Percentiles rank a stretch among this genome's conserved stretches.
These are phyloP conservation scores for Penicillium crystallinum DNA, from an alignment of 495 filamentous ascomycete species.

Conservation along the genomic window DNA sequence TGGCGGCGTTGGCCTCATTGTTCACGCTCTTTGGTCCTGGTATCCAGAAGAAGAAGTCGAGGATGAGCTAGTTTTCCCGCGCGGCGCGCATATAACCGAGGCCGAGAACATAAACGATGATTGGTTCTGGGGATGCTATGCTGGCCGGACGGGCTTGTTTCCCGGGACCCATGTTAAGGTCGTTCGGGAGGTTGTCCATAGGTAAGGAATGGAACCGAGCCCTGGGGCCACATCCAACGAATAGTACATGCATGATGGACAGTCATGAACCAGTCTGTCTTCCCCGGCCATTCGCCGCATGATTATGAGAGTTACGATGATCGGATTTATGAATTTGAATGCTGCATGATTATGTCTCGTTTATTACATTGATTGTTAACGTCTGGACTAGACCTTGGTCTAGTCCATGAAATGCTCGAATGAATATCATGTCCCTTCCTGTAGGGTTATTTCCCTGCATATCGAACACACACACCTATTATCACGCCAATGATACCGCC, in stretches of 20 bases:
- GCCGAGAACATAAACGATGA: conserved; percentile 79
- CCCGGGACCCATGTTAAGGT: conserved; percentile 63
- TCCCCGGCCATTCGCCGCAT: not conserved
- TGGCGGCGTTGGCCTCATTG: conserved; percentile 59
- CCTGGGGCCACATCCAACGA: not conserved
- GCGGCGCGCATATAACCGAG: conserved; percentile 73
- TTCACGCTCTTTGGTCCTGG: conserved; percentile 66
- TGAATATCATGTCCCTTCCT: not conserved
- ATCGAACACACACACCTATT: not conserved
- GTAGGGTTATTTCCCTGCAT: not conserved
- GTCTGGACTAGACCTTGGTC: not conserved
- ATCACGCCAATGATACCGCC: not conserved
- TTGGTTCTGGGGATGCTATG: conserved; percentile 80
- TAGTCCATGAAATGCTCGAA: not conserved
- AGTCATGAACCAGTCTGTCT: not conserved
- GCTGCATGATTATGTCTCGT: not conserved
- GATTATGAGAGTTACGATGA: not conserved
- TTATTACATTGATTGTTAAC: not conserved
- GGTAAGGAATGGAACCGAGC: not conserved
- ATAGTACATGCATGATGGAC: not conserved
- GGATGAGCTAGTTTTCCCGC: conserved; percentile 80
- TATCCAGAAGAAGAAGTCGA: conserved; percentile 56
- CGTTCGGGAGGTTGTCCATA: conserved; percentile 31
- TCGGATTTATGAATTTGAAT: conserved; percentile 1
- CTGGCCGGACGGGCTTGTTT: conserved; percentile 68